Conservation (phyloP, 1,284 basidiomycete species). For the Cutaneotrichosporon curvatum region DNA sequence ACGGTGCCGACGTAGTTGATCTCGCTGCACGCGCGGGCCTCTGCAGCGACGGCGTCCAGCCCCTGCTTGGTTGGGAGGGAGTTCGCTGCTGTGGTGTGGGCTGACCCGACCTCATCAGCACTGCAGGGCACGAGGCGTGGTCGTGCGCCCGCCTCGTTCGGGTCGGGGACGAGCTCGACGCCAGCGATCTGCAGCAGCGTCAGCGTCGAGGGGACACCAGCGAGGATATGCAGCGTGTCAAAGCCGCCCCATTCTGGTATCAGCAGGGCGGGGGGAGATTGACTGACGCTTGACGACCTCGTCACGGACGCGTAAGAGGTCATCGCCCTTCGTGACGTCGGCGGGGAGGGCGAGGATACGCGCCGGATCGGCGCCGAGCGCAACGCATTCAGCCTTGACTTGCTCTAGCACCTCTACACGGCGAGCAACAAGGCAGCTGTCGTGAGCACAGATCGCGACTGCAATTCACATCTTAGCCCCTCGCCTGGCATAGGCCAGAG, state of each 20-base stretch:
- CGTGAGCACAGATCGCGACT: neutral
- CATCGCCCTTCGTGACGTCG: constrained; percentile 62
- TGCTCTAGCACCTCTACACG: constrained; percentile 54
- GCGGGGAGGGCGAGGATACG: constrained; percentile 49
- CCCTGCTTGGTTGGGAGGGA: constrained; percentile 30
- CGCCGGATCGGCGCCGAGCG: constrained; percentile 27
- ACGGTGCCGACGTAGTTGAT: constrained; percentile 50
- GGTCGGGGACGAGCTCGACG: constrained; percentile 46
- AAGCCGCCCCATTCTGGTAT: constrained; percentile 65
- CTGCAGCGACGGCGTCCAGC: constrained; percentile 41
- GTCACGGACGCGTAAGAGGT: constrained; percentile 60
- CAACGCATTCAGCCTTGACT: constrained; percentile 59
- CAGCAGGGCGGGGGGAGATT: neutral
- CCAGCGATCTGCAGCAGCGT: constrained; percentile 70
- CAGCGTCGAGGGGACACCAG: constrained; percentile 75
- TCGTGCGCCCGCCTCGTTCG: neutral
- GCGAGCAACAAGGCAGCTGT: constrained; percentile 64
- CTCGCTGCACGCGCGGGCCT: constrained; percentile 42
- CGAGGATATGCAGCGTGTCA: constrained; percentile 76
- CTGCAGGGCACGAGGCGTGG: constrained; percentile 11
- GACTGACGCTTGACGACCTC: constrained; percentile 55
- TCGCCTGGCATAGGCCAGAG: constrained; percentile 62
- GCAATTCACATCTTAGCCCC: constrained; percentile 57
- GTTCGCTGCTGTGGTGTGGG: neutral
- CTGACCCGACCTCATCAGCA: neutral